Evolutionary conservation across 2,329 filamentous ascomycete genomes (phyloP).

Genomic region (Penicillium sp.): DNA sequence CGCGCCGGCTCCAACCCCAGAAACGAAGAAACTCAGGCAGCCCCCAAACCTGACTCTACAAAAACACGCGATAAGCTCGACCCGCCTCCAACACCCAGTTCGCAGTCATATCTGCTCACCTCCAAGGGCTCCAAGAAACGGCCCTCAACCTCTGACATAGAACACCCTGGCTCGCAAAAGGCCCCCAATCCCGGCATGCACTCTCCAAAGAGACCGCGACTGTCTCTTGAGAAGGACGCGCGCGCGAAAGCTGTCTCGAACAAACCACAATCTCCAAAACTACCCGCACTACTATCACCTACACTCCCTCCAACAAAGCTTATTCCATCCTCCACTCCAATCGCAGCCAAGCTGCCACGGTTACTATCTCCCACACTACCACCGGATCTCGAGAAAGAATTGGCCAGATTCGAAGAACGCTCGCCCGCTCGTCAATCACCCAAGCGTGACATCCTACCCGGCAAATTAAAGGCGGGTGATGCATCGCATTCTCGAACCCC

Average conservation of each 20-base stretch:
- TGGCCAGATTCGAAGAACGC: slow-evolving; percentile 44
- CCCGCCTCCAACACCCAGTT: slow-evolving; percentile 11
- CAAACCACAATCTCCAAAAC: slow-evolving; percentile 24
- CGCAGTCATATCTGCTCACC: slow-evolving; percentile 11
- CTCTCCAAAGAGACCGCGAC: slow-evolving; percentile 40
- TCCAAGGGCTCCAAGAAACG: slow-evolving; percentile 29
- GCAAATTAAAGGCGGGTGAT: slow-evolving; percentile 13
- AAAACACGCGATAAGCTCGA: slow-evolving; percentile 17
- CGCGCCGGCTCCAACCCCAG: slow-evolving; percentile 17
- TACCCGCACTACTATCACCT: slow-evolving; percentile 41
- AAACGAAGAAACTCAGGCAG: slow-evolving; percentile 21
- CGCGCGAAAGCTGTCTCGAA: slow-evolving; percentile 26
- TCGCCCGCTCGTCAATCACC: slow-evolving; percentile 23
- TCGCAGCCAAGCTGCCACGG: slow-evolving; percentile 45
- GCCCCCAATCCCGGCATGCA: slow-evolving; percentile 24
- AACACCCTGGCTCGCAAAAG: slow-evolving; percentile 12
- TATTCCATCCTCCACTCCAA: slow-evolving; percentile 20
- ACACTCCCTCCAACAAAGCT: slow-evolving; percentile 41
- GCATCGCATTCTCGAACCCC: slow-evolving; percentile 1
- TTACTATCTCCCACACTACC: slow-evolving; percentile 60
- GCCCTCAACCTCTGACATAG: slow-evolving; percentile 22
- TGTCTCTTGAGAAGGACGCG: slow-evolving; percentile 34
- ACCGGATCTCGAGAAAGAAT: slow-evolving; percentile 53
- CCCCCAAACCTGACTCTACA: slow-evolving; percentile 15
- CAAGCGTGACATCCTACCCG: slow-evolving; percentile 21